A percentile compares a stretch with the other conserved stretches of the same genome.
Conservation (phyloP, 805 yeast genomes). For the Saccharomycopsis fodiens region DNA sequence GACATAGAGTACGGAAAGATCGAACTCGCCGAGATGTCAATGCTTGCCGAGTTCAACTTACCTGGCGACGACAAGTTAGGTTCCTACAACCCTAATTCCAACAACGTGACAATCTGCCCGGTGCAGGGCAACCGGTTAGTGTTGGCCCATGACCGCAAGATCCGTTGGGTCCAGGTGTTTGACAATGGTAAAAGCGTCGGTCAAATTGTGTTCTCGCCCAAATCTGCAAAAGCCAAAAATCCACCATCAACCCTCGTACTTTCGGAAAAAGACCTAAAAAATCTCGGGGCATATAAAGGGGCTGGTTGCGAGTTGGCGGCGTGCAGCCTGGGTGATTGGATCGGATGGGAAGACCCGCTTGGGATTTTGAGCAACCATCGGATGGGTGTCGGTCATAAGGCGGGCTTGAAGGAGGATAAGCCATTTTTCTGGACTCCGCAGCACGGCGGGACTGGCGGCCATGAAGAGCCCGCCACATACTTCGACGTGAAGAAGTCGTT, state of each 20-base stretch:
- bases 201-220: neutral
- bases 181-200: neutral
- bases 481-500: neutral
- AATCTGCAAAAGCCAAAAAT: neutral
- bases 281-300: no score
- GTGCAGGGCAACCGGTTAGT: neutral
- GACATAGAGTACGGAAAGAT: no score
- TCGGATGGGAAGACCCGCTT: no score
- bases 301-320: no score
- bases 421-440: neutral
- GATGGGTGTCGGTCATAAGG: no score
- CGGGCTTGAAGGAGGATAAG: no score
- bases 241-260: neutral
- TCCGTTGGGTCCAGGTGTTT: neutral
- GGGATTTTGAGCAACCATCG: no score
- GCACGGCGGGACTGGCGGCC: conserved; percentile 3
- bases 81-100: neutral
- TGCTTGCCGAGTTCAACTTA: neutral
- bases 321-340: no score
- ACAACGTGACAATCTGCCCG: neutral
- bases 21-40: no score
- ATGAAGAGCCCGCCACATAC: neutral
- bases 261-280: neutral
- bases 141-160: neutral
- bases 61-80: neutral